Percentiles rank a stretch among this genome's conserved stretches.
phyloP scores from a whole-genome alignment of 1,284 basidiomycete species.

The Tylopilus sp. region DNA sequence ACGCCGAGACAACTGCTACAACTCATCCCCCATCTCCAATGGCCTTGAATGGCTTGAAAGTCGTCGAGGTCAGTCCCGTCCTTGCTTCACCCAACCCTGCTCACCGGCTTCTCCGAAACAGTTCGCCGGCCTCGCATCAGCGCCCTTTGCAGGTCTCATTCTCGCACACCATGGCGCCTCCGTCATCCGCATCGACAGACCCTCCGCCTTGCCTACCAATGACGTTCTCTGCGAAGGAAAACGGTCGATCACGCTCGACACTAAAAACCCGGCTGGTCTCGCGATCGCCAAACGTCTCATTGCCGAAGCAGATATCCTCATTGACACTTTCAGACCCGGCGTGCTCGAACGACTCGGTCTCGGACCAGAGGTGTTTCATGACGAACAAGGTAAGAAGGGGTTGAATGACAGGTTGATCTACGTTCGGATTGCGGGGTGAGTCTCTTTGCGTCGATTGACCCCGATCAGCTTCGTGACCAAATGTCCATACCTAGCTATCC shows the following conservation, averaged over 20 bases:
- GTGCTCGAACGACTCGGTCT: conserved; percentile 77
- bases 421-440: conserved; percentile 64
- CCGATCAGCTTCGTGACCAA: not conserved
- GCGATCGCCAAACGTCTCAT: conserved; percentile 59
- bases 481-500: conserved; percentile 45
- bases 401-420: conserved; percentile 60
- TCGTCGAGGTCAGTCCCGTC: conserved; percentile 46
- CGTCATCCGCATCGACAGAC: conserved; percentile 73
- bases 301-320: conserved; percentile 68
- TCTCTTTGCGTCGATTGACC: conserved; percentile 10
- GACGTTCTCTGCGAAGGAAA: conserved; percentile 71
- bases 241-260: conserved; percentile 66
- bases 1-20: too few species aligned
- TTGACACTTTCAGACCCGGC: conserved; percentile 82
- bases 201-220: conserved; percentile 34
- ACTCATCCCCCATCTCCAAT: conserved; percentile 26
- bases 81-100: too few species aligned
- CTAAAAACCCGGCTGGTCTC: conserved; percentile 60
- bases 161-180: conserved; percentile 80
- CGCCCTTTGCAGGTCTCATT: conserved; percentile 75
- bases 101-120: conserved; percentile 29
- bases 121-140: conserved; percentile 85
- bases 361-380: conserved; percentile 72
- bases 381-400: conserved; percentile 41
- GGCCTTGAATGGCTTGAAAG: conserved; percentile 52